These are phyloP conservation scores for Tylopilus sp. DNA, from an alignment of 768 basidiomycete species.

Conservation along the genomic window DNA sequence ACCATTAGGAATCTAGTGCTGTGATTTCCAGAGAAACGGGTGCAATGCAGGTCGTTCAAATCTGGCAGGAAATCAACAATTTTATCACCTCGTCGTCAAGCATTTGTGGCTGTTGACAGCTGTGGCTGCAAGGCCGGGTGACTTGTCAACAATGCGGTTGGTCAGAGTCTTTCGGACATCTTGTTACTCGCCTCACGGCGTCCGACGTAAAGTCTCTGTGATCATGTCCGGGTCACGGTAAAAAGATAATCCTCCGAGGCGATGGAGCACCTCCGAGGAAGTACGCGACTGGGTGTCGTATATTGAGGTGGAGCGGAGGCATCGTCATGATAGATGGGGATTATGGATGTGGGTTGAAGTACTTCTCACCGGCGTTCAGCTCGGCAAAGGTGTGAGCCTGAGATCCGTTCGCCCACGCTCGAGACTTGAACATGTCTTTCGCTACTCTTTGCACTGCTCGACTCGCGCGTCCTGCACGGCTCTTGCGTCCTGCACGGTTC, in stretches of 20 bases:
- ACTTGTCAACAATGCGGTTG: background rate
- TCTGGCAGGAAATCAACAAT: background rate
- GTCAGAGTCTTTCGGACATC: background rate
- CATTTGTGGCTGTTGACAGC: background rate
- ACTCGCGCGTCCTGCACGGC: conserved; percentile 3
- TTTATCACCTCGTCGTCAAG: background rate
- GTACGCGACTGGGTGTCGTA: background rate
- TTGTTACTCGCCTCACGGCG: background rate
- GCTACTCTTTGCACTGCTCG: background rate
- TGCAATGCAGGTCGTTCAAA: background rate
- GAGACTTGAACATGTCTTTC: conserved; percentile 17
- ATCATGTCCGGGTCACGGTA: background rate
- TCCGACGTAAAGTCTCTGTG: background rate
- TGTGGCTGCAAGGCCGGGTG: background rate
- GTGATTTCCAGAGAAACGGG: background rate
- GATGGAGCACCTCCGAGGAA: background rate
- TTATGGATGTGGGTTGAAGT: background rate
- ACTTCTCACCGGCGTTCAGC: background rate
- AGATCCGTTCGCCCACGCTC: background rate
- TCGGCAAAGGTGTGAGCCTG: background rate
- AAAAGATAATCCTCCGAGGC: background rate
- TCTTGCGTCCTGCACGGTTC: conserved; percentile 8
- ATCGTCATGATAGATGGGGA: background rate
- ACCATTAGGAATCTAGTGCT: background rate
- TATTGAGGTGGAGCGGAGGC: background rate